Evolutionary conservation across 2,329 filamentous ascomycete genomes (phyloP).

Genomic region (Myrmaecium sp.): DNA sequence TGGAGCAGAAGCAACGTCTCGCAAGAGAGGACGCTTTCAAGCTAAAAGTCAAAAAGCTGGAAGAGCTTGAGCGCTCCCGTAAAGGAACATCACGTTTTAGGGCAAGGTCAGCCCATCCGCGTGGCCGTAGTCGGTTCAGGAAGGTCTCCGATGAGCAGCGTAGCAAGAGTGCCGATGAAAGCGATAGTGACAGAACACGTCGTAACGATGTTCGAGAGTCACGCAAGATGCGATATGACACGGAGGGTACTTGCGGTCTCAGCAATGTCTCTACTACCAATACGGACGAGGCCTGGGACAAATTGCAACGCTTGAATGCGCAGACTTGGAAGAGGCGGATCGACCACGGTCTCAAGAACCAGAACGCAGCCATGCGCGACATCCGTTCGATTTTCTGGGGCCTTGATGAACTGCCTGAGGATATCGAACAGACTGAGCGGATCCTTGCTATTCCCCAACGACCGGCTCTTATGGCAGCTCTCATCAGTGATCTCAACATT

Average conservation of each 20-base stretch:
- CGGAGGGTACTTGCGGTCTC: slow-evolving; percentile 57
- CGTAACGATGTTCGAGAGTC: slow-evolving; percentile 1
- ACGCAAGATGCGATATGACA: slow-evolving; percentile 53
- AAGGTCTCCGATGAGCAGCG: slow-evolving; percentile 19
- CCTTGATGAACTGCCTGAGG: slow-evolving; percentile 61
- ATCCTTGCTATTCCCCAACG: slow-evolving; percentile 74
- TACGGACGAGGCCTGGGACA: slow-evolving; percentile 58
- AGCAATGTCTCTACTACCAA: slow-evolving; percentile 56
- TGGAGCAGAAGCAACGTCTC: slow-evolving; percentile 79
- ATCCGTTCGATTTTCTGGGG: slow-evolving; percentile 70
- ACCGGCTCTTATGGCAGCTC: slow-evolving; percentile 63
- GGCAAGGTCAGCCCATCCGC: slow-evolving; percentile 32
- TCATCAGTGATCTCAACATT: slow-evolving; percentile 73
- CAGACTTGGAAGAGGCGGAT: slow-evolving; percentile 88
- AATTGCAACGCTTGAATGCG: slow-evolving; percentile 64
- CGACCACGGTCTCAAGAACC: slow-evolving; percentile 52
- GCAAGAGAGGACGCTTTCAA: slow-evolving; percentile 81
- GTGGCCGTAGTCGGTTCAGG: slow-evolving; percentile 22
- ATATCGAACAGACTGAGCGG: slow-evolving; percentile 64
- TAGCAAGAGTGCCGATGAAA: slow-evolving; percentile 20
- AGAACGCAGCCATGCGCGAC: slow-evolving; percentile 60
- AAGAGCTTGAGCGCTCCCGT: slow-evolving; percentile 32
- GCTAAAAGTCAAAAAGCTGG: slow-evolving; percentile 71
- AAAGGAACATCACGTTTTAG: slow-evolving; percentile 35
- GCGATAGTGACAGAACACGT: slow-evolving; percentile 1